Evolutionary conservation across 768 basidiomycete species (phyloP), one percentile per base, ranked within the genome.

Genomic region (Russula olivacea): DNA sequence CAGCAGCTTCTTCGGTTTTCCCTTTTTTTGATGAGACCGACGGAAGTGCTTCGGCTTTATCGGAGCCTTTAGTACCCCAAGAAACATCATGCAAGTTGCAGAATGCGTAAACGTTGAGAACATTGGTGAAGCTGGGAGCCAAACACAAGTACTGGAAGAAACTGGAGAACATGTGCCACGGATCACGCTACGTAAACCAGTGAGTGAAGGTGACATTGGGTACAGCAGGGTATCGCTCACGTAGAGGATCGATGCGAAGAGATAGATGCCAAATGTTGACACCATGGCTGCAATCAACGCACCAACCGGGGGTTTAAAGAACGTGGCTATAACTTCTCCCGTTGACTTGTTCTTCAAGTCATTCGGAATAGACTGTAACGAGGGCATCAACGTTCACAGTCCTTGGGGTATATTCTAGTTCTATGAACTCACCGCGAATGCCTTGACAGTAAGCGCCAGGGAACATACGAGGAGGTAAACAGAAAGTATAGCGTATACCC

Each of bases 121-220:
- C 88, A 72, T 97, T 98, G 40, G 88, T 94, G 77, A 96, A 96
- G 69, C 89, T 91, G 1, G 92, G 91, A 12, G 96, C 96, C 61
- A 98, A 74, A 70, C 86, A 87, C 55, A 96, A 77, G 72, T 95
- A 96, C 72, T 95, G 95, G 69, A 88, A 77, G 81, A 97, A 93
- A 69, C 91, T 93, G 28, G 91, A 91, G 75, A 95, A 87, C 86
- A 98, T 89, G 75, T 98, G 95, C 95, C 95, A 98, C 5, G 95
- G 95, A 75, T 98, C 95, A 65, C 91, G 86, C 89, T 93, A 64
- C 34, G 63, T 54, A n/a, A 49, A 4, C 49, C 58, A 38, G 28
- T 71, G 57, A 61, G 52, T 17, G 64, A 57, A 30, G 55, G 2
- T 40, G 61, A 21, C 43, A 3, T 21, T 23, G 41, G 32, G 50